These are phyloP conservation scores for Arabis alpina DNA, from an alignment of 345 rosid species.

Conservation along the genomic window DNA sequence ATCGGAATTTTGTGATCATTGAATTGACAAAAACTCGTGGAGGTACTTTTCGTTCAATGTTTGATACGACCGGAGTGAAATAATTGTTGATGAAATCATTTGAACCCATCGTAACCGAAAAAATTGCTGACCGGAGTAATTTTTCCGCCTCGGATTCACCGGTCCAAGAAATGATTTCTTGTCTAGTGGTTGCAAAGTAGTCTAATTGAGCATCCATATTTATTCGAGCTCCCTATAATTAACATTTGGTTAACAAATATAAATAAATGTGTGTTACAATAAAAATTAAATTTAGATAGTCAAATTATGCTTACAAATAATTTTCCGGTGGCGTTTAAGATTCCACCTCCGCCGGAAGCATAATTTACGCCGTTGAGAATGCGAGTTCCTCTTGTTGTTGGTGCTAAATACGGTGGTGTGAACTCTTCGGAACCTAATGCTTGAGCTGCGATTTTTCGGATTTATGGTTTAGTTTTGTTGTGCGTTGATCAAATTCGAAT, in stretches of 20 bases:
- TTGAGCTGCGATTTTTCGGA: slow-evolving; percentile 48
- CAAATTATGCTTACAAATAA: slow-evolving; percentile 50
- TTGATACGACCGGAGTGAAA: slow-evolving; percentile 60
- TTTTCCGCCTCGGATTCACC: slow-evolving; percentile 51
- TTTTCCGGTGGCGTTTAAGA: slow-evolving; percentile 63
- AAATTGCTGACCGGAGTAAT: slow-evolving; percentile 47
- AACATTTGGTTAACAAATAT: background rate
- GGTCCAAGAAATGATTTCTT: slow-evolving; percentile 38
- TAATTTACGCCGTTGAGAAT: slow-evolving; percentile 69
- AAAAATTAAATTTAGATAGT: background rate
- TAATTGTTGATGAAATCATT: slow-evolving; percentile 81
- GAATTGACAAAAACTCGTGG: slow-evolving; percentile 54
- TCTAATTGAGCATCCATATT: slow-evolving; percentile 57
- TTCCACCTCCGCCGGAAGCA: slow-evolving; percentile 86
- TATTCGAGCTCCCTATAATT: slow-evolving; percentile 62
- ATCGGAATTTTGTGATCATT: slow-evolving; percentile 59
- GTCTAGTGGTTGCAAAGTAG: slow-evolving; percentile 47
- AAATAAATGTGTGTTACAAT: background rate
- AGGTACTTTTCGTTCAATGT: slow-evolving; percentile 43
- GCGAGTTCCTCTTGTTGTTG: slow-evolving; percentile 55
- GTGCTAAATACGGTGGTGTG: slow-evolving; percentile 84
- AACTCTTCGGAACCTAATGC: slow-evolving; percentile 51
- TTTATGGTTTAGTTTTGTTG: slow-evolving; percentile 29
- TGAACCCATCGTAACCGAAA: slow-evolving; percentile 69
- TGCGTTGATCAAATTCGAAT: background rate